These are phyloP conservation scores for Phytophthora kernoviae DNA, from an alignment of 352 stramenopile genomes.

Conservation along the genomic window DNA sequence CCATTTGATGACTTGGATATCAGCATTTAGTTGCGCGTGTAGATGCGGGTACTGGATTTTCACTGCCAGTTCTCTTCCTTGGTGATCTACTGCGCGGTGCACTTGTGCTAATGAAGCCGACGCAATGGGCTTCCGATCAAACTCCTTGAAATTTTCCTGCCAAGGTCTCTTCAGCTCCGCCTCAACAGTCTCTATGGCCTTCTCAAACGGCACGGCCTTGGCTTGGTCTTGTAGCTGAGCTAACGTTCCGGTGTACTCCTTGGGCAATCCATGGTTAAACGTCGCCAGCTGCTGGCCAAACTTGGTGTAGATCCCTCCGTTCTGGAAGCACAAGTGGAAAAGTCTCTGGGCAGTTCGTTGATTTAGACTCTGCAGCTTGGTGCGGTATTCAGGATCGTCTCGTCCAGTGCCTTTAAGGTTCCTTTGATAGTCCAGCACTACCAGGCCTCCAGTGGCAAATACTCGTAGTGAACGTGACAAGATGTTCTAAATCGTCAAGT, in stretches of 20 bases:
- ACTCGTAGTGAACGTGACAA: constrained; percentile 70
- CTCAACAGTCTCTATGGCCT: constrained; percentile 57
- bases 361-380: constrained; percentile 67
- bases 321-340: constrained; percentile 90
- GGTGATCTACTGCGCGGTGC: constrained; percentile 89
- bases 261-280: constrained; percentile 95
- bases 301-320: constrained; percentile 98
- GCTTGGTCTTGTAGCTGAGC: constrained; percentile 92
- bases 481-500: constrained; percentile 61
- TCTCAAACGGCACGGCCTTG: constrained; percentile 67
- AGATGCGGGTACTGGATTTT: constrained; percentile 96
- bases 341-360: constrained; percentile 87
- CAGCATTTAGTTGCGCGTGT: constrained; percentile 69
- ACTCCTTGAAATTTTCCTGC: constrained; percentile 89
- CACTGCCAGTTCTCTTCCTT: constrained; percentile 92
- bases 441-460: constrained; percentile 43
- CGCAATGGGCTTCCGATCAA: constrained; percentile 94
- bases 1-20: constrained; percentile 77
- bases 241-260: constrained; percentile 93
- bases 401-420: constrained; percentile 53
- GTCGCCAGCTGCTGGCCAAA: constrained; percentile 97
- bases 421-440: constrained; percentile 57
- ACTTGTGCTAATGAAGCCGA: constrained; percentile 97
- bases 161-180: constrained; percentile 65
- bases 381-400: constrained; percentile 61